Evolutionary conservation across 2,329 filamentous ascomycete species (phyloP), one percentile per base, ranked within the genome.

Genomic region (Dactylellina haptotyla): DNA sequence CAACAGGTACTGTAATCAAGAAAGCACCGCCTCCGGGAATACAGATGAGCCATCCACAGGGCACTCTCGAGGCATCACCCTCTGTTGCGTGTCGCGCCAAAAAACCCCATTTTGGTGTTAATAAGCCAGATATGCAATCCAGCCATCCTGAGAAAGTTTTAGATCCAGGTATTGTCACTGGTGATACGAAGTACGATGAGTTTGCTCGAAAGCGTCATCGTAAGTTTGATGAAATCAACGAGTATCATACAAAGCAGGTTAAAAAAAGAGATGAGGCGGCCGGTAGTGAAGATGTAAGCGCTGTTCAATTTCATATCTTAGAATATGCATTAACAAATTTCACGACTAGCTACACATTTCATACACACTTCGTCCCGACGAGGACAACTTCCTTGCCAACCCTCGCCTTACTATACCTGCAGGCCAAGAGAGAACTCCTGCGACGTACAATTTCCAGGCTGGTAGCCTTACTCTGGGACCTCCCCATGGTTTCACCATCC

Each of bases 361-460:
- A 10, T 56, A 54, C 25, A 45, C 37, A 18, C 16, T 64, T 32
- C 20, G 34, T 6, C 34, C 48, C 2, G 37, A 43, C 12, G 8
- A 32, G 9, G 25, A 3, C 6, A 50, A 20, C 18, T 26, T 41
- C 14, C 43, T 62, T 16, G 26, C 39, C 2, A 32, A 61, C 23
- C 56, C 56, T 9, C 14, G 6, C 12, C 26, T 51, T 8, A 30
- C 14, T 2, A 25, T 56, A 16, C 32, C 48, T 8, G n/a, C 8
- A 3, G 18, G n/a, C 6, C 34, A 25, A 12, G 26, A 54, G 9
- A 34, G 23, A n/a, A n/a, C 32, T 8, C 37, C 34, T 12, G 48
- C 37, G 18, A 64, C 61, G 5, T 64, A 45, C 61, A 46, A 54
- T n/a, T 56, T 56, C 26, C 34, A 34, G 16, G 46, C 62, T 16